Conservation (phyloP, 73 alveolate genomes). For the Tetrahymena elliotti region DNA sequence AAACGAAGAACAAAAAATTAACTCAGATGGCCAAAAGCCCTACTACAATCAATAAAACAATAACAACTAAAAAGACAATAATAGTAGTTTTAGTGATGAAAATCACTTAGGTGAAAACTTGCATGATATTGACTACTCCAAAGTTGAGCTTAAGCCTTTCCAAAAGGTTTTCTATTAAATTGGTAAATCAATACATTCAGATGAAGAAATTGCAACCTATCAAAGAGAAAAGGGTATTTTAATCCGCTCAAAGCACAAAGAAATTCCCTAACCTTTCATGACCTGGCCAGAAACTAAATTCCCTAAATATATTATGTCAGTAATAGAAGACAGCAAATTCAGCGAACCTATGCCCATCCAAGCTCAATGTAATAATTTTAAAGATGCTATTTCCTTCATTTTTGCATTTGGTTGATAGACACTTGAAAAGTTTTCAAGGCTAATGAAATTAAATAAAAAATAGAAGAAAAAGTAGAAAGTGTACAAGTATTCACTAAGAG, state of each 20-base stretch:
- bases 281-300: not conserved
- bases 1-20: not conserved
- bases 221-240: not conserved
- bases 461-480: not conserved
- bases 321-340: not conserved
- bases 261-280: not conserved
- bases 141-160: not conserved
- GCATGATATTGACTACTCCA: not conserved
- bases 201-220: not conserved
- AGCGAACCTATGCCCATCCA: not conserved
- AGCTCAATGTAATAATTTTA: not conserved
- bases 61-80: not conserved
- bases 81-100: not conserved
- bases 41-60: not conserved
- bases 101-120: not conserved
- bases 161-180: not conserved
- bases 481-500: not conserved
- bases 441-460: not conserved
- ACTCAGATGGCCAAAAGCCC: not conserved
- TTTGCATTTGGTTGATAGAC: not conserved
- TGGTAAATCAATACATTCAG: not conserved
- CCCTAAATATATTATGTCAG: not conserved
- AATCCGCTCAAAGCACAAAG: not conserved
- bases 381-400: not conserved
- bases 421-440: not conserved